Conservation (phyloP, 441 rosid genomes). For the Adansonia grandidieri region DNA sequence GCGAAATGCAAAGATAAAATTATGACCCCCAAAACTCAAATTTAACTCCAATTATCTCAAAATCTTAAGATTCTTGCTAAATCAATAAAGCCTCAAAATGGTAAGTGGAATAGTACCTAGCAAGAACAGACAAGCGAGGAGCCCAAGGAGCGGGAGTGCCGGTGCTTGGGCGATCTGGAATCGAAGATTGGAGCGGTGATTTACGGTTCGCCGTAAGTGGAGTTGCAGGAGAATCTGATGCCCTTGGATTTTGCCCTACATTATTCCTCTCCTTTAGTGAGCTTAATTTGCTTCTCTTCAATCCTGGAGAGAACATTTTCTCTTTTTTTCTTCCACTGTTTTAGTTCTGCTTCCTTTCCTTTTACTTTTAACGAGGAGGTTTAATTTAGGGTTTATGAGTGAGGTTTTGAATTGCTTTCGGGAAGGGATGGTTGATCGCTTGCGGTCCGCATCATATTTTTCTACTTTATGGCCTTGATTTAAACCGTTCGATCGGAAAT, state of each 20-base stretch:
- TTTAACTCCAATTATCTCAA: background rate
- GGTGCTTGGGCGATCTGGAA: conserved; percentile 68
- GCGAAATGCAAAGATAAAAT: background rate
- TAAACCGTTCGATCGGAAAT: background rate
- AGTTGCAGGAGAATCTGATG: conserved; percentile 61
- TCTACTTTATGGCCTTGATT: background rate
- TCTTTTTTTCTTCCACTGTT: conserved; percentile 15
- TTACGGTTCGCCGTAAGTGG: conserved; percentile 49
- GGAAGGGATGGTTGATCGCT: background rate
- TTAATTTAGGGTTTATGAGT: conserved; percentile 10
- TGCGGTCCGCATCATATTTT: background rate
- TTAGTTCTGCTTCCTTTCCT: background rate
- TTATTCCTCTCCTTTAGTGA: conserved; percentile 46
- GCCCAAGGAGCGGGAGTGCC: conserved; percentile 98
- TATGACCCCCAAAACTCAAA: background rate
- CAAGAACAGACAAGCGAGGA: conserved; percentile 86
- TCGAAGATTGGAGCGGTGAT: conserved; percentile 35
- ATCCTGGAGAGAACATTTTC: conserved; percentile 79
- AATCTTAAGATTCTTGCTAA: conserved; percentile 9
- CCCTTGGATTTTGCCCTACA: conserved; percentile 35
- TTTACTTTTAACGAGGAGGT: background rate
- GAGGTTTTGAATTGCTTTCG: conserved; percentile 1
- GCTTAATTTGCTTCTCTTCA: conserved; percentile 55
- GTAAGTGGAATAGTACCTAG: conserved; percentile 52
- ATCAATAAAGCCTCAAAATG: background rate